Evolutionary conservation across 331 rosid genomes (phyloP), one percentile per base, ranked within the genome.

Genomic region (Quercus phellos): DNA sequence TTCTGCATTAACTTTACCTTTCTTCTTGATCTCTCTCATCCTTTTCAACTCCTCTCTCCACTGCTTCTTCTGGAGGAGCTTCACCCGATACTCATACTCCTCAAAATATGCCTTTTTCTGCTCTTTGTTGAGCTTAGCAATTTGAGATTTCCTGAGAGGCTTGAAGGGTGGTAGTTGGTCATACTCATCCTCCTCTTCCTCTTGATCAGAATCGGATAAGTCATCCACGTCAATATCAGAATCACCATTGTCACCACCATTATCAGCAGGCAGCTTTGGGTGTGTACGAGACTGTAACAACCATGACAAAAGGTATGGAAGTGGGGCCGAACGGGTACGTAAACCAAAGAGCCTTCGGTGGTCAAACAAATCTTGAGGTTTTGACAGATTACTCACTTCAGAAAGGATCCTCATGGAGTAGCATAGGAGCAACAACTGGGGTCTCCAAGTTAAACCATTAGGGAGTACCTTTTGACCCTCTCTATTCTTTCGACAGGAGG

Each of bases 151-250:
- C 87, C 77, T 91, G 55, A 93, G 92, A 74, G 98, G 98, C 87
- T 88, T 93, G 86, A 93, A 93, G 55, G 96, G 92, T 4, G 97
- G 98, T 77, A 93, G 96, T 87, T 91, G 98, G 78, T 91, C 98
- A 79, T 87, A 93, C 81, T 93, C 98, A 77, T 93, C 95, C 77
- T 90, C 98, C 35, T 84, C 97, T 68, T 91, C 96, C 58, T 90
- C 98, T 55, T 79, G 81, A 76, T 93, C 98, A 64, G 96, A 91
- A 84, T 90, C 94, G 22, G 94, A 88, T 72, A 93, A 76, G 76
- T 91, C 98, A 30, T 81, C 94, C 91, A 93, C 81, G 68, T 93
- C 98, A 27, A 84, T 16, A 75, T 93, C 98, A 34, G 97, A 93
- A 85, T 93, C 98, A 21, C 92, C 98, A 84, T 80, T 87, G 30